A percentile compares a stretch with the other conserved stretches of the same genome.
Evolutionary conservation across 1,284 basidiomycete species (phyloP).

Genomic region (Fomes fomentarius): DNA sequence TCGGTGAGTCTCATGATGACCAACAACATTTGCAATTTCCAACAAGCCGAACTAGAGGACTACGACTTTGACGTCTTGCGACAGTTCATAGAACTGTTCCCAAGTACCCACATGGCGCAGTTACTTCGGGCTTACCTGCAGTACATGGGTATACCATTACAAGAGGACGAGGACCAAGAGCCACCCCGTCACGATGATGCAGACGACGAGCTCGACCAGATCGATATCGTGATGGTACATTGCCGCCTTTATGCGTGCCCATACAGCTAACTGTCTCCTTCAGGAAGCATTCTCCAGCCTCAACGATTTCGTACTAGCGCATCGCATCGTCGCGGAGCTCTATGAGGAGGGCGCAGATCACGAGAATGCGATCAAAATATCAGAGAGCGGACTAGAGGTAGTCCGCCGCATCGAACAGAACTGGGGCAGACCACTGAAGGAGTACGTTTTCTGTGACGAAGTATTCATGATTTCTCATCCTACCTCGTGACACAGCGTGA

Average conservation of each 20-base stretch:
- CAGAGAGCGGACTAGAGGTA: conserved; percentile 71
- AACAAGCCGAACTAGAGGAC: conserved; percentile 45
- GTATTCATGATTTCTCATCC: not conserved
- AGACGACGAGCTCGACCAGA: conserved; percentile 44
- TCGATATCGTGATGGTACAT: conserved; percentile 59
- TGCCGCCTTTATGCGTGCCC: not conserved
- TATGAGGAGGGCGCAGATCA: conserved; percentile 81
- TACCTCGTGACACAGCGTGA: conserved; percentile 45
- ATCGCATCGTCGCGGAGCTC: conserved; percentile 73
- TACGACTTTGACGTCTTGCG: conserved; percentile 68
- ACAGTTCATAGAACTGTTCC: conserved; percentile 74
- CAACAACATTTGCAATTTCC: not conserved
- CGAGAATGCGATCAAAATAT: conserved; percentile 70
- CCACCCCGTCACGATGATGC: conserved; percentile 29
- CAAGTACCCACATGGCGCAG: conserved; percentile 54
- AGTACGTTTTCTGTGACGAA: conserved; percentile 39
- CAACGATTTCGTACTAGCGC: conserved; percentile 70
- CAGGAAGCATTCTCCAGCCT: conserved; percentile 65
- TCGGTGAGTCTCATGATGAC: conserved; percentile 68
- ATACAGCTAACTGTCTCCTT: not conserved
- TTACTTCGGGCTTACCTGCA: conserved; percentile 73
- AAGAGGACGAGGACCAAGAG: conserved; percentile 41
- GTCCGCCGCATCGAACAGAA: conserved; percentile 60
- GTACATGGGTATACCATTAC: conserved; percentile 56
- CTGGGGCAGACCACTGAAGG: conserved; percentile 57